Conservation (phyloP, 345 rosid genomes). For the Salix brachista region DNA sequence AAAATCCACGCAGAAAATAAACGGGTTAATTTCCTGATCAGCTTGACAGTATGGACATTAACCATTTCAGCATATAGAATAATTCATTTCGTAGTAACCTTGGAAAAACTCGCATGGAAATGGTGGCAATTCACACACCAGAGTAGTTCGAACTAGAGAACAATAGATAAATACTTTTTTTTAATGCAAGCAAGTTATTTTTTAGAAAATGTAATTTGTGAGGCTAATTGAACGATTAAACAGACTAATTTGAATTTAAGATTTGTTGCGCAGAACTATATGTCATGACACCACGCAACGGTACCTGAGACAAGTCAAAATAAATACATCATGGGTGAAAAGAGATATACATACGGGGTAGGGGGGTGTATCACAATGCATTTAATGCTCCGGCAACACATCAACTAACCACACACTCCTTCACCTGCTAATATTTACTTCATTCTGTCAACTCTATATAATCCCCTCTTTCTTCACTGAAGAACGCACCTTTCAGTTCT, state of each 20-base stretch:
- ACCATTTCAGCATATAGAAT: not conserved
- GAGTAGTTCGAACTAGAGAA: not conserved
- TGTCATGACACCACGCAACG: too few species aligned
- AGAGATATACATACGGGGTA: not conserved
- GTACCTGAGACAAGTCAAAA: too few species aligned
- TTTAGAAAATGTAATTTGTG: too few species aligned
- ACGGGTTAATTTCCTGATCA: not conserved
- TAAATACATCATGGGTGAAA: not conserved
- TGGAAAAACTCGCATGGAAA: not conserved
- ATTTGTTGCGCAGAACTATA: too few species aligned
- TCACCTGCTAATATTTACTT: constrained; percentile 73
- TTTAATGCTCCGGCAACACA: constrained; percentile 64
- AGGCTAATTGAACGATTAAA: too few species aligned
- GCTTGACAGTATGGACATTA: not conserved
- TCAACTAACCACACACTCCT: constrained; percentile 71
- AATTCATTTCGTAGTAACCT: not conserved
- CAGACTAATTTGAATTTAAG: too few species aligned
- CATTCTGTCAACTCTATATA: constrained; percentile 27
- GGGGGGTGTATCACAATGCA: constrained; percentile 6
- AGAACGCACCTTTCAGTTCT: constrained; percentile 5
- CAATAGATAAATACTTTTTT: not conserved
- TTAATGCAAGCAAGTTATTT: too few species aligned
- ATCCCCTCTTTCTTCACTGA: constrained; percentile 14
- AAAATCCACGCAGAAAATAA: not conserved
- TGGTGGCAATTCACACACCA: not conserved